Evolutionary conservation across 2,329 filamentous ascomycete species (phyloP).

Genomic region (Colletotrichum chrysophilum): DNA sequence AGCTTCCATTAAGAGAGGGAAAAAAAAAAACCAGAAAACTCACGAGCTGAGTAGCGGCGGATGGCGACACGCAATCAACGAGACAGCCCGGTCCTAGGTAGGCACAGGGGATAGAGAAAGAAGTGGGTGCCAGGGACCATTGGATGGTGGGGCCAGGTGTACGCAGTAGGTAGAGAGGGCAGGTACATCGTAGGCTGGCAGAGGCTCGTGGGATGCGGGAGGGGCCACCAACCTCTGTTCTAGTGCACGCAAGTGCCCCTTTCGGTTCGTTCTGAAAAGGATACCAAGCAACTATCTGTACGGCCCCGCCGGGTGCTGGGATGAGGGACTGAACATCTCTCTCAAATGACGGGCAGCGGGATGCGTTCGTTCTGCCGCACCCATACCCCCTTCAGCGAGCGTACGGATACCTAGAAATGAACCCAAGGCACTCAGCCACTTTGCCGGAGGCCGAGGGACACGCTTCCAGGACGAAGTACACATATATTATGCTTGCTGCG

Average conservation of each 20-base stretch:
- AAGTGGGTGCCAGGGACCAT: neutral
- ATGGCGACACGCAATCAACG: conserved; percentile 2
- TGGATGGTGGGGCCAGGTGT: neutral
- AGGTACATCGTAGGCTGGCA: neutral
- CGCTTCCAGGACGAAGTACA: neutral
- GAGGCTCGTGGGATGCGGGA: neutral
- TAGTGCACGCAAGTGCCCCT: neutral
- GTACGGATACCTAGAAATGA: neutral
- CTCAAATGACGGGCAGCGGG: neutral
- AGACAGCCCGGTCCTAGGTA: neutral
- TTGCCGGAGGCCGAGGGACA: neutral
- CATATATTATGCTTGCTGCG: neutral
- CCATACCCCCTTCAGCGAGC: neutral
- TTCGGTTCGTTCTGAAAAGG: neutral
- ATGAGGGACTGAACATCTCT: neutral
- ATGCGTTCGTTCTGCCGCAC: neutral
- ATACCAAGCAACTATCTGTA: neutral
- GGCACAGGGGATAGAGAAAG: neutral
- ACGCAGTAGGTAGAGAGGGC: neutral
- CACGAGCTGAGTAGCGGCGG: neutral
- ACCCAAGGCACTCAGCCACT: neutral
- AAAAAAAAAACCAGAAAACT: neutral
- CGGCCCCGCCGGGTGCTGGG: neutral
- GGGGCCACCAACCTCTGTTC: neutral
- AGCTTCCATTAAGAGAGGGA: neutral